Base-by-base conservation (phyloP, 495 filamentous ascomycete species). In the Mytilinidion resinicola region DNA sequence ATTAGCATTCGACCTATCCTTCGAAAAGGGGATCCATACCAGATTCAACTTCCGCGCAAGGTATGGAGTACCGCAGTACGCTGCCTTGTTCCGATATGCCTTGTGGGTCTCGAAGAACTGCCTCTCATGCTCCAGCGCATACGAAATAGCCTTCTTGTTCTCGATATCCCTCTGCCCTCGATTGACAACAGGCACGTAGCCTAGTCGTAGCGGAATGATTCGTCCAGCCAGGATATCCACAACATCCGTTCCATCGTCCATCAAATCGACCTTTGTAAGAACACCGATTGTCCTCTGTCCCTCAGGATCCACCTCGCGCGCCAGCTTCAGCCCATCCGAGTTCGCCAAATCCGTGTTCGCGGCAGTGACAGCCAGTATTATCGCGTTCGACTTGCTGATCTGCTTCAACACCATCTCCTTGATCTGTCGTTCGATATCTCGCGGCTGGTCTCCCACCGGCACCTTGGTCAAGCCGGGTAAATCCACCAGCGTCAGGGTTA, bases 221-320 rank as follows among this genome's bases (percentile, higher is more conserved):
- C 95, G 87, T 57, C 95, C 95, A 66, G 95, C 93, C 66, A 99
- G 82, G 78, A 99, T 99, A 77, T 99, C 95, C 64, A 99, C 93
- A 15, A 99, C 95, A 70, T 99, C 95, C 37, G 95, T 99, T 38
- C 95, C 95, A 33, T 96, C 91, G 74, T 99, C 95, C 95, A 99
- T 99, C 72, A 99, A 77, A 74, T 99, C 95, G 53, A 99, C 91
- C 79, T 99, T 99, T 55, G 92, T 97, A 68, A 99, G 81, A 63
- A 99, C 95, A 78, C 95, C 95, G 60, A 99, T 99, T 20, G 95
- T 99, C 67, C 95, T 83, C 76, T 97, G 95, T 62, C 92, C 95
- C 72, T 99, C 95, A 1, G 91, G 92, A 68, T 99, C 95, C 33
- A 97, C 93, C 74, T 99, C 95, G 62, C 95, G 83, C 21, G 95